Evolutionary conservation across 352 stramenopile species (phyloP), one percentile per base, ranked within the genome.

Genomic region (Pythium scleroteichum): DNA sequence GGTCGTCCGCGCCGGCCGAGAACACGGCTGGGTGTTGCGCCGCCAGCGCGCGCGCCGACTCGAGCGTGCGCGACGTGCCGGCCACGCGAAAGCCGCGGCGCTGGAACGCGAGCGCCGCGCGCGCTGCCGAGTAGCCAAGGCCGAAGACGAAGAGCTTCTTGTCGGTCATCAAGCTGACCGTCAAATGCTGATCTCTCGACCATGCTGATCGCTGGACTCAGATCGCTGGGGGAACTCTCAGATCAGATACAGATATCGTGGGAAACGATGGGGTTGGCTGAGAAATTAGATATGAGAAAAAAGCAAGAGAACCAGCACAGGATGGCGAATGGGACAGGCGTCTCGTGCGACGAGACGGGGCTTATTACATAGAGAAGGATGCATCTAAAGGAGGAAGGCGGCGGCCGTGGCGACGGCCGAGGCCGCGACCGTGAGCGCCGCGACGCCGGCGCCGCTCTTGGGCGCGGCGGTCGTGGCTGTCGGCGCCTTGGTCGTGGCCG

Each of bases 61-160:
- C 78, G 14, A 57, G 50, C 20, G 81, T 84, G 19, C 87, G 81
- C 29, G 90, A 82, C 5, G 85, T 96, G 26, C 89, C 90, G 12
- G 76, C 75, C 22, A 97, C 70, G 0, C 42, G 57, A 54, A 82
- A 97, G 23, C 89, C 89, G 19, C 72, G 46, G 20, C 57, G 44
- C 17, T 76, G 71, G 64, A 97, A 93, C 6, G 74, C 77, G 19
- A 77, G 66, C 4, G 87, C 90, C 7, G 92, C 73, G 49, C 83
- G 81, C 14, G 76, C 73, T 16, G 87, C 89, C 14, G 88, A 86
- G 74, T 88, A 97, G 24, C 90, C 90, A 23, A 97, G 61, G 29
- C 90, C 90, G 62, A 97, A 96, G 22, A 97, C 83, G 63, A 97
- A 96, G 32, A 92, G 73, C 52, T 59, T 59, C 62, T 87, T 87